Evolutionary conservation across 345 rosid genomes (phyloP), one percentile per base, ranked within the genome.

Genomic region (Noccaea bulbosa): DNA sequence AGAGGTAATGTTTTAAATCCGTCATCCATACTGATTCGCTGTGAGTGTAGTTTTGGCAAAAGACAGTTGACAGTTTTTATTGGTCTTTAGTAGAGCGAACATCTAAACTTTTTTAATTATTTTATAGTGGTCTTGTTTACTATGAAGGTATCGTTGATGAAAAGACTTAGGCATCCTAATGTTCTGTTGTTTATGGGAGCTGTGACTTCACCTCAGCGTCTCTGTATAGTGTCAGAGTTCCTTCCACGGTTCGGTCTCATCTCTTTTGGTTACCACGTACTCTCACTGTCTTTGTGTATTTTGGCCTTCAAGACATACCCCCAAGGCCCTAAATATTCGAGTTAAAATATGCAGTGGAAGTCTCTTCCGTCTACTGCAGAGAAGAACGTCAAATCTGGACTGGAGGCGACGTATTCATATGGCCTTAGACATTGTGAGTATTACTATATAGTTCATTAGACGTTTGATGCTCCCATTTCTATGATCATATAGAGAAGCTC

Each of bases 201-300:
- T 27, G 97, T 93, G 62, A 85, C 95, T 79, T 87, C 95, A 46
- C 87, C 95, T 60, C 86, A 84, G 49, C 95, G 88, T 53, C 96
- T 94, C 71, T 94, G 99, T 84, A 94, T 94, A 79, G 88, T 94
- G 58, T 91, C 99, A 16, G 99, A 94, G 83, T 94, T 94, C 81
- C 99, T 94, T 77, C 97, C 99, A 65, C 99, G 99, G 99, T 94
- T 59, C 9, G 45, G 53, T 73, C 79, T 72, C 69, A 52, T 72
- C 39, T 73, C 68, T 51, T 38, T 34, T 53, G 12, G 16, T 67
- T 50, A 68, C 34, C 11, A 62, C n/a, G n/a, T n/a, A n/a, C 35
- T 70, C 56, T 39, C 72, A 17, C 63, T 65, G 71, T 52, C 46
- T 52, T 37, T 35, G 2, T 38, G 22, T 8, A 22, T 60, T 41